Base-by-base conservation (phyloP, 148 eudicot genomes). In the Euryodendron excelsum region DNA sequence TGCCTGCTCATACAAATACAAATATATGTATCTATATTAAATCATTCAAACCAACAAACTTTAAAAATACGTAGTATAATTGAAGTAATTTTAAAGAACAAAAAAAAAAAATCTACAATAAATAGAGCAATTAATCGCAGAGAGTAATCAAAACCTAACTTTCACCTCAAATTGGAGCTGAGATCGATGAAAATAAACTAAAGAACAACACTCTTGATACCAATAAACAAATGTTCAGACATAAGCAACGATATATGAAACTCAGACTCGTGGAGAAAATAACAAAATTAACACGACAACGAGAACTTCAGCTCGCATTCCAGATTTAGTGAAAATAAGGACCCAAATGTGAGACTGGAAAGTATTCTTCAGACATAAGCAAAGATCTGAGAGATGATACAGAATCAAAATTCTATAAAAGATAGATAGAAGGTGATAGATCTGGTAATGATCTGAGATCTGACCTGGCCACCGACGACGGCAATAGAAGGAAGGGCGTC, bases 381-480 rank as follows among this genome's bases (percentile, higher is more conserved):
- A 21, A 36, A 73, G 28, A 72, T 59, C 62, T 55, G 36, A 33
- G 37, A 2, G 45, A 56, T 7, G 28, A 73, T 34, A 31, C 10
- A 31, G 33, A 20, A 63, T 10, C 55, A 44, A 12, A 30, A 62
- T 27, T 27, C 8, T 62, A 34, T 21, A 34, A 21, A 68, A 73
- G 48, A 52, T 44, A 52, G n/a, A 33, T 11, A 48, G 8, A 61
- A 36, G 52, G 27, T 53, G 14, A 64, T 66, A 75, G 53, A 73
- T 18, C 10, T 23, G 78, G 58, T 3, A 25, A 5, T 41, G 75
- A 78, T 50, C 55, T 45, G 55, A 80, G 76, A 80, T 72, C 48
- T 14, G 72, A 96, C 99, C 99, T 96, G 99, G 47, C 99, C 99
- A 73, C 99, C 99, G 79, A 96, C 99, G 83, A 96, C 99, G 72